Evolutionary conservation across 2,329 filamentous ascomycete species (phyloP), one percentile per base, ranked within the genome.

Genomic region (Chaetomiaceae sp.): DNA sequence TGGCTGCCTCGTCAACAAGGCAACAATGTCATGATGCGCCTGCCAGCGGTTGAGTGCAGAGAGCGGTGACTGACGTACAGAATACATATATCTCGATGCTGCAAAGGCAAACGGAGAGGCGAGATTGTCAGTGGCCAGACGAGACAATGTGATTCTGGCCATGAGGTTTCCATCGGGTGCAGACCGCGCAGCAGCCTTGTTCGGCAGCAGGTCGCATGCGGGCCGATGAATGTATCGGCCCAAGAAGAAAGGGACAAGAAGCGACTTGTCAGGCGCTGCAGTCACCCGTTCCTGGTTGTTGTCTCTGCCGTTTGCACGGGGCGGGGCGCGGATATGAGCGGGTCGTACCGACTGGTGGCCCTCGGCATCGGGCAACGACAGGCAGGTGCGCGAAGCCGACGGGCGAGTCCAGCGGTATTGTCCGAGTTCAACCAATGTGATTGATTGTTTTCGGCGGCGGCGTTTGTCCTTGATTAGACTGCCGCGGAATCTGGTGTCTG

Each of bases 321-420:
- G 31, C 7, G 37, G n/a, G 40, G 23, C 47, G n/a, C n/a, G 47
- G 23, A n/a, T 23, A 46, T 25, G 23, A 42, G 46, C 46, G 44
- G 47, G 41, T 51, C 47, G 47, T 27, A 42, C 51, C 48, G 48
- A 53, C 51, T 50, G 39, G 51, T 20, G 27, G 10, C 13, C 49
- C 17, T 42, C 30, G 44, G 44, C 33, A 51, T 59, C 59, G 56
- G 60, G 54, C 51, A 56, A 54, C 55, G 54, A 58, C 58, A 57
- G 55, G 43, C 23, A 43, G 38, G 33, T 39, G 49, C 30, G 35
- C 45, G 45, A 50, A 44, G 23, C 50, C 50, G 46, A 25, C 31
- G 48, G 55, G 51, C 53, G 49, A 57, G 46, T 51, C 53, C 42
- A 48, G 35, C 33, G 27, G n/a, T 19, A 41, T 37, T 35, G 47